These are phyloP conservation scores for Conringia planisiliqua DNA, from an alignment of 345 rosid species.

Conservation along the genomic window DNA sequence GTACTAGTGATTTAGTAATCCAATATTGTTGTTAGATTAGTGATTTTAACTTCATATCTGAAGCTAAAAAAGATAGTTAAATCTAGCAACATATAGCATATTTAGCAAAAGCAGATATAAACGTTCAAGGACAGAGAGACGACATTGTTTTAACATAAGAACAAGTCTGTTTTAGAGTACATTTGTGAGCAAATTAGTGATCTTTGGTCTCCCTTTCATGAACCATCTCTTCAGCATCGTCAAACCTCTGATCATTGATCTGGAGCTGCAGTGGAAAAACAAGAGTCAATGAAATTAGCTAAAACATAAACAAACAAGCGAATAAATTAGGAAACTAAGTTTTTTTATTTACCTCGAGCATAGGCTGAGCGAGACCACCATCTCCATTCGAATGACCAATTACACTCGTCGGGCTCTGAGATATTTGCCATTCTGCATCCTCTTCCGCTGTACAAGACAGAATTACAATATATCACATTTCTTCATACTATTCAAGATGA, in stretches of 20 bases:
- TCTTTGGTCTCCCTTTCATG: conserved; percentile 36
- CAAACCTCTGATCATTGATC: conserved; percentile 81
- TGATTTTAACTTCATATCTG: no score
- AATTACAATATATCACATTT: background rate
- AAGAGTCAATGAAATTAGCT: background rate
- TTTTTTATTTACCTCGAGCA: conserved; percentile 57
- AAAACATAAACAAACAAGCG: background rate
- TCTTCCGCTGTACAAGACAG: conserved; percentile 38
- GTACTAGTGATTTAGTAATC: no score
- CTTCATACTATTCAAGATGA: background rate
- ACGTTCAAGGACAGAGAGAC: background rate
- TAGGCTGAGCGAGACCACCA: conserved; percentile 57
- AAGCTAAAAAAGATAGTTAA: no score
- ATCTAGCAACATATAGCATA: background rate
- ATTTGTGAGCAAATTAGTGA: background rate
- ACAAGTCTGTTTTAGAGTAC: background rate
- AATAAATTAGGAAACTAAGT: background rate
- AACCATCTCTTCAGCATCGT: conserved; percentile 90
- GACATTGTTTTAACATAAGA: background rate
- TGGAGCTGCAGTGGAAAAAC: conserved; percentile 53
- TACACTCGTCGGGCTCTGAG: conserved; percentile 48
- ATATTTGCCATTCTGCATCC: conserved; percentile 51
- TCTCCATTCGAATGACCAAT: conserved; percentile 88
- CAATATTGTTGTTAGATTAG: no score
- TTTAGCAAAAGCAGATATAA: background rate